Percentiles rank a stretch among this genome's conserved stretches.
phyloP scores from a whole-genome alignment of 2,329 filamentous ascomycete genomes.

The Eurotiales sp. region DNA sequence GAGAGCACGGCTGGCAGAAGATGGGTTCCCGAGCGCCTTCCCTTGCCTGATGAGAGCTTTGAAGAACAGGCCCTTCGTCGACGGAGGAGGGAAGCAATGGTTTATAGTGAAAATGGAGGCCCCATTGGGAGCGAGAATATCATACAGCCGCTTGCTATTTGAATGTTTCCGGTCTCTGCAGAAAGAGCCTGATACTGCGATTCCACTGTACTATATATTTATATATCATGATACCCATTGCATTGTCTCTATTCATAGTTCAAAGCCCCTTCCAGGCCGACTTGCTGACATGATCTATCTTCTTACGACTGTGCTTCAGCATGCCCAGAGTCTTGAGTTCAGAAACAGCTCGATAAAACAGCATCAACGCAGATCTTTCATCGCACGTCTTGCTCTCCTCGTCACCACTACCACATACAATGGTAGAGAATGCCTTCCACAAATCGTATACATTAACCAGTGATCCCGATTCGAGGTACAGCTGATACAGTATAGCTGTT shows the following conservation, averaged over 20 bases:
- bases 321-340: slow-evolving; percentile 84
- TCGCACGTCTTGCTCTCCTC: slow-evolving; percentile 23
- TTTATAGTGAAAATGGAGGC: slow-evolving; percentile 79
- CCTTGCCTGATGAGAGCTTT: slow-evolving; percentile 30
- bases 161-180: slow-evolving; percentile 20
- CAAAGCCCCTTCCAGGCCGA: slow-evolving; percentile 67
- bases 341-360: slow-evolving; percentile 81
- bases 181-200: background rate
- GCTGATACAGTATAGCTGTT: slow-evolving; percentile 58
- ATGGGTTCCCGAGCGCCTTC: slow-evolving; percentile 27
- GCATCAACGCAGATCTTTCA: slow-evolving; percentile 51
- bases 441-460: slow-evolving; percentile 60
- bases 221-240: slow-evolving; percentile 27
- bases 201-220: background rate
- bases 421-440: slow-evolving; percentile 58
- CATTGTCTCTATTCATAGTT: slow-evolving; percentile 3
- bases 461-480: slow-evolving; percentile 60
- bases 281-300: slow-evolving; percentile 88
- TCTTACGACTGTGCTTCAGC: slow-evolving; percentile 84
- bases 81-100: slow-evolving; percentile 81
- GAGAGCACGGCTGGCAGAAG: slow-evolving; percentile 47
- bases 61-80: slow-evolving; percentile 68
- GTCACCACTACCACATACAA: slow-evolving; percentile 39
- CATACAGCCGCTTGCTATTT: slow-evolving; percentile 56
- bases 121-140: slow-evolving; percentile 73